These are phyloP conservation scores for Chlorophyllum brunneum DNA, from an alignment of 768 basidiomycete species.

Conservation along the genomic window DNA sequence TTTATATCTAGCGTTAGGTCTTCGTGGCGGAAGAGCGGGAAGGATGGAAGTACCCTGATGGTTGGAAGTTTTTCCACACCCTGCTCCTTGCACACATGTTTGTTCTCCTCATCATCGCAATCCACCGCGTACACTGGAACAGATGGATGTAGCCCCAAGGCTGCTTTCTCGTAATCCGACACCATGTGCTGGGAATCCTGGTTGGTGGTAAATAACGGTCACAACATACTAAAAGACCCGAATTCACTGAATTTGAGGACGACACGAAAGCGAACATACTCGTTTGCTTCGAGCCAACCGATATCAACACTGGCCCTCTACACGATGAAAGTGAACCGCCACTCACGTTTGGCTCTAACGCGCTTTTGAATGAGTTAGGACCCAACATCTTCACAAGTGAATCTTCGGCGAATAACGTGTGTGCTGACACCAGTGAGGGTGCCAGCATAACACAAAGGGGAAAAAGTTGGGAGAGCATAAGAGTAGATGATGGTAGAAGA, in stretches of 20 bases:
- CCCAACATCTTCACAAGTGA: constrained; percentile 74
- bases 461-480: constrained; percentile 2
- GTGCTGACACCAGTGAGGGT: constrained; percentile 46
- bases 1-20: background rate
- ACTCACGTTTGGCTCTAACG: constrained; percentile 72
- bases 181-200: constrained; percentile 82
- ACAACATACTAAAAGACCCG: background rate
- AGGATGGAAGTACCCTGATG: constrained; percentile 54
- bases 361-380: constrained; percentile 60
- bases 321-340: background rate
- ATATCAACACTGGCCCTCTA: background rate
- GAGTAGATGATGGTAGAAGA: background rate
- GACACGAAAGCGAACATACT: constrained; percentile 86
- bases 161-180: constrained; percentile 82
- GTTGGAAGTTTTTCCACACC: constrained; percentile 89
- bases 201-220: background rate
- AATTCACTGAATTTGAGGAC: constrained; percentile 81
- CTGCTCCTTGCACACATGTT: constrained; percentile 74
- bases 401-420: constrained; percentile 34
- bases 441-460: constrained; percentile 20
- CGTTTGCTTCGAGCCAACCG: constrained; percentile 48
- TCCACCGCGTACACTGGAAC: constrained; percentile 88
- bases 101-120: constrained; percentile 80
- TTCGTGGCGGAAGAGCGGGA: background rate
- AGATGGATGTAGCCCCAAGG: constrained; percentile 70